These are phyloP conservation scores for Trametes sanguinea DNA, from an alignment of 768 basidiomycete genomes.

Conservation along the genomic window DNA sequence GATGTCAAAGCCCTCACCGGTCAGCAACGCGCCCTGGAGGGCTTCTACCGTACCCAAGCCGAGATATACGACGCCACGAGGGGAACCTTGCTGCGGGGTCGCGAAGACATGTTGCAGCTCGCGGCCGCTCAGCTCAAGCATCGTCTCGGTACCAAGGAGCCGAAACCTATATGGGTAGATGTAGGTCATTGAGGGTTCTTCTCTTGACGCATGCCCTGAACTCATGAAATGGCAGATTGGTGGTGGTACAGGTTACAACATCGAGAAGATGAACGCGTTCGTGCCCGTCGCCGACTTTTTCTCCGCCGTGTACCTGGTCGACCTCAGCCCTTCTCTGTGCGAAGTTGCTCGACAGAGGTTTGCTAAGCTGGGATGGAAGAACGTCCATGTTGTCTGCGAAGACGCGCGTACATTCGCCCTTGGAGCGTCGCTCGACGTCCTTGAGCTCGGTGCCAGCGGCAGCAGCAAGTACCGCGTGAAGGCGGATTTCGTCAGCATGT, in stretches of 20 bases:
- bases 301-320: conserved; percentile 70
- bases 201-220: background rate
- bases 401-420: conserved; percentile 70
- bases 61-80: conserved; percentile 74
- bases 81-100: conserved; percentile 59
- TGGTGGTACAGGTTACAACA: conserved; percentile 53
- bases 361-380: conserved; percentile 66
- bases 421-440: conserved; percentile 45
- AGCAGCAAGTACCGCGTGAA: conserved; percentile 45
- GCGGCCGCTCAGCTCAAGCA: conserved; percentile 58
- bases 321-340: conserved; percentile 71
- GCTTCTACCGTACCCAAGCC: conserved; percentile 69
- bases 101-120: conserved; percentile 73
- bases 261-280: conserved; percentile 70
- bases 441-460: conserved; percentile 41
- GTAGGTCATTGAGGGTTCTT: conserved; percentile 45
- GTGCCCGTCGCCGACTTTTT: conserved; percentile 63
- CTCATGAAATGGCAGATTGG: background rate
- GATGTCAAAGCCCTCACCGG: conserved; percentile 12
- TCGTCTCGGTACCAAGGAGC: conserved; percentile 42
- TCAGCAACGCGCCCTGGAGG: conserved; percentile 31
- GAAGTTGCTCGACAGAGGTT: conserved; percentile 72
- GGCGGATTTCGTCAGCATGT: conserved; percentile 49
- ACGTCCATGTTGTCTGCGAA: conserved; percentile 70
- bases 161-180: conserved; percentile 71